These are phyloP conservation scores for Coriolopsis trogii DNA, from an alignment of 1,284 basidiomycete genomes.

Conservation along the genomic window DNA sequence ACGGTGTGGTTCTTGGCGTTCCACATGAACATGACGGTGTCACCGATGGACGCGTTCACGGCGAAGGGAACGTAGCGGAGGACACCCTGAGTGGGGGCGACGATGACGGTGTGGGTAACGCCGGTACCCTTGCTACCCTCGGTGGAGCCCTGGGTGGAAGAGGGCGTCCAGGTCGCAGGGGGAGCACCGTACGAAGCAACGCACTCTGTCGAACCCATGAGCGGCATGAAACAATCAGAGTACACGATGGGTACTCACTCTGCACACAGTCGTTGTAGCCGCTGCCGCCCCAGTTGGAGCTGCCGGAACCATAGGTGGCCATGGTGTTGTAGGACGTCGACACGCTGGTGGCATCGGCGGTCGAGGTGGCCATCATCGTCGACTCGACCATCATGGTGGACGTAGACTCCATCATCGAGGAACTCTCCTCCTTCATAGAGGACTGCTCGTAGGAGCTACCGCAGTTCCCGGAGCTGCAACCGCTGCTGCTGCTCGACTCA, in stretches of 20 bases:
- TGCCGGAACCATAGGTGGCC: slow-evolving; percentile 71
- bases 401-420: not conserved
- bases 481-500: not conserved
- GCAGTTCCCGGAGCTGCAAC: not conserved
- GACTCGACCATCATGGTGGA: slow-evolving; percentile 6
- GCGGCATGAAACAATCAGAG: not conserved
- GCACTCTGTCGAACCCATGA: slow-evolving; percentile 52
- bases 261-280: slow-evolving; percentile 72
- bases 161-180: slow-evolving; percentile 35
- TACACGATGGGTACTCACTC: slow-evolving; percentile 46
- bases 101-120: slow-evolving; percentile 71
- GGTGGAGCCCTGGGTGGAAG: slow-evolving; percentile 11
- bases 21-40: slow-evolving; percentile 77
- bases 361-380: slow-evolving; percentile 11
- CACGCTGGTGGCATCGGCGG: slow-evolving; percentile 12
- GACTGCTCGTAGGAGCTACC: slow-evolving; percentile 1
- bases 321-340: too few relatives aligned
- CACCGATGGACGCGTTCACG: slow-evolving; percentile 72
- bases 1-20: slow-evolving; percentile 76
- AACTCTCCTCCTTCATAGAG: slow-evolving; percentile 3
- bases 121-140: slow-evolving; percentile 42
- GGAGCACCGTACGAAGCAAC: slow-evolving; percentile 58
- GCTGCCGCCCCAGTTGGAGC: slow-evolving; percentile 55
- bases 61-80: slow-evolving; percentile 75
- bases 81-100: slow-evolving; percentile 75